Evolutionary conservation across 2,329 filamentous ascomycete species (phyloP), one percentile per base, ranked within the genome.

Genomic region (Tolypocladium paradoxum): DNA sequence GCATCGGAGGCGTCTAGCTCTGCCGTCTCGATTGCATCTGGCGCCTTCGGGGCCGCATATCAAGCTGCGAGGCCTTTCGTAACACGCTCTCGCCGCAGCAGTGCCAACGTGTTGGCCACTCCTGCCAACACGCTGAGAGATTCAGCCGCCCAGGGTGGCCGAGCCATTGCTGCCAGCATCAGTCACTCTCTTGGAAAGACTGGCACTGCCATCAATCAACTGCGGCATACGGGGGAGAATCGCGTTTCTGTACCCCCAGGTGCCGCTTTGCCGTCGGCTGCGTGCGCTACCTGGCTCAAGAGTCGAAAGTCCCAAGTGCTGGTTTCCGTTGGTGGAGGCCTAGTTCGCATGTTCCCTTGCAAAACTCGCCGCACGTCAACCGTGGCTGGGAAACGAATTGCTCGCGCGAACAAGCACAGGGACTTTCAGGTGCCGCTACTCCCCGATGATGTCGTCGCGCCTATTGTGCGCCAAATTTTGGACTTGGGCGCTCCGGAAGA

Each of bases 161-260:
- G 86, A 64, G 84, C 83, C 27, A 78, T 91, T 52, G 86, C 85
- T 52, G 84, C 83, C 49, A 85, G 85, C 47, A 83, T 91, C 56
- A 88, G 83, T 64, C 84, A 83, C 64, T 89, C 87, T 4, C 78
- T 90, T 31, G 85, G 83, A 40, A 86, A 85, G 64, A 87, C 85
- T n/a, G 85, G 84, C 53, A 82, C 77, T 16, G 79, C 79, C 45
- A 82, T 87, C 65, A 85, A 77, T 59, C 82, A 87, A 58, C 78
- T 90, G 54, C 83, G 87, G 48, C 86, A 90, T 60, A 87, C 82
- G 0, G 84, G 84, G 12, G 87, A 90, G 64, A 90, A 88, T 66
- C 81, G 88, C 57, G 78, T 90, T 43, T 80, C 85, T 47, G 73
- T 90, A 33, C 87, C 86, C 12, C 70, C 73, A 12, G 77, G 79